phyloP scores from a whole-genome alignment of 768 basidiomycete genomes.

The Amanita fuliginea region DNA sequence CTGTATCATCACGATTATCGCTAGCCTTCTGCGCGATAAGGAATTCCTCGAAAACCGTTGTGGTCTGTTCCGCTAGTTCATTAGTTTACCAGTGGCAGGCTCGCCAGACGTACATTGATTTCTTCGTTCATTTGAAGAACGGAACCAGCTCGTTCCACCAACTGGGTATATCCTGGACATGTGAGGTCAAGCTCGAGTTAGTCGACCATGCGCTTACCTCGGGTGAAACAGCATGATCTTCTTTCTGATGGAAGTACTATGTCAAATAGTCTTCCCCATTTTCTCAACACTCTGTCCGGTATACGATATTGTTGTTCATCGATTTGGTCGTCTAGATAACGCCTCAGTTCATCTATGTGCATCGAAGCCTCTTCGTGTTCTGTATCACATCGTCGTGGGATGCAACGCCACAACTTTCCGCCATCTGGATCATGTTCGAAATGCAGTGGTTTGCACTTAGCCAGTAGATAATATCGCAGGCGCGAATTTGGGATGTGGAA shows the following conservation, averaged over 20 bases:
- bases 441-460: slow-evolving; percentile 32
- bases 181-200: neutral
- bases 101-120: slow-evolving; percentile 38
- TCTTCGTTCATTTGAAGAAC: slow-evolving; percentile 61
- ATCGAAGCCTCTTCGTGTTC: neutral
- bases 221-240: slow-evolving; percentile 72
- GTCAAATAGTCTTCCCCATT: slow-evolving; percentile 76
- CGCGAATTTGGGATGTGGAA: slow-evolving; percentile 79
- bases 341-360: slow-evolving; percentile 16
- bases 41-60: slow-evolving; percentile 45
- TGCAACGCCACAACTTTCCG: slow-evolving; percentile 32
- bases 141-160: slow-evolving; percentile 72
- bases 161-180: slow-evolving; percentile 53
- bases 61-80: slow-evolving; percentile 34
- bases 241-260: slow-evolving; percentile 55
- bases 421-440: slow-evolving; percentile 20
- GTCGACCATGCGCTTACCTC: slow-evolving; percentile 32
- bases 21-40: slow-evolving; percentile 29
- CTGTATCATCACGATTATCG: slow-evolving; percentile 23
- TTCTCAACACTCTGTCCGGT: slow-evolving; percentile 50
- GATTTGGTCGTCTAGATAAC: slow-evolving; percentile 28
- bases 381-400: slow-evolving; percentile 31
- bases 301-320: slow-evolving; percentile 23
- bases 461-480: slow-evolving; percentile 70
- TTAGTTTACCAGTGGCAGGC: neutral